Conservation (phyloP, 2,329 filamentous ascomycete genomes). For the Xylaria sp. region DNA sequence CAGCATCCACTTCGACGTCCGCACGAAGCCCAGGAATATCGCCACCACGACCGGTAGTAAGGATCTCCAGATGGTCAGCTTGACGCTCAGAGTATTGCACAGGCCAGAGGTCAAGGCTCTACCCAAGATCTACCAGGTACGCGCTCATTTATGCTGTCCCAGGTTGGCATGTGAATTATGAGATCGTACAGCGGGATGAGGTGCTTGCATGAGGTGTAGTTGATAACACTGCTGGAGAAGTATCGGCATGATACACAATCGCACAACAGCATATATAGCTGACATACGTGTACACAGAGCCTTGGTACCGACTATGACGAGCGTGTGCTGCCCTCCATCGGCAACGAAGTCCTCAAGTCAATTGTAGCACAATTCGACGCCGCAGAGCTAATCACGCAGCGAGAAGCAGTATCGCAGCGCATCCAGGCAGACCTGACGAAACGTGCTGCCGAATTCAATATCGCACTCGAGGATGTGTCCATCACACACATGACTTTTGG, state of each 20-base stretch:
- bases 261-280: constrained; percentile 15
- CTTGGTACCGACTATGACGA: constrained; percentile 99
- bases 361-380: constrained; percentile 99
- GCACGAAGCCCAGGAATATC: constrained; percentile 97
- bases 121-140: constrained; percentile 98
- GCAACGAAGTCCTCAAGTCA: constrained; percentile 98
- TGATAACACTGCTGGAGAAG: not conserved
- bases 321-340: constrained; percentile 96
- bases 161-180: not conserved
- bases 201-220: not conserved
- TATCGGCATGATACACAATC: not conserved
- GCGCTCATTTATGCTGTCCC: constrained; percentile 42
- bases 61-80: constrained; percentile 99
- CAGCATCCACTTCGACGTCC: constrained; percentile 94
- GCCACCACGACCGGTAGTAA: constrained; percentile 97
- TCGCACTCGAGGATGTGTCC: constrained; percentile 96
- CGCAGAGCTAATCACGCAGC: constrained; percentile 97
- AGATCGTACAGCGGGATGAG: not conserved
- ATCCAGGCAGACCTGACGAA: constrained; percentile 93
- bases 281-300: constrained; percentile 66
- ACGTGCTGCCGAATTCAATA: constrained; percentile 97
- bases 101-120: constrained; percentile 91
- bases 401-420: constrained; percentile 94
- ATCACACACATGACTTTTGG: constrained; percentile 99
- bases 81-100: constrained; percentile 95